Evolutionary conservation across 2,329 filamentous ascomycete genomes (phyloP).

Genomic region (Hypoxylon sp.): DNA sequence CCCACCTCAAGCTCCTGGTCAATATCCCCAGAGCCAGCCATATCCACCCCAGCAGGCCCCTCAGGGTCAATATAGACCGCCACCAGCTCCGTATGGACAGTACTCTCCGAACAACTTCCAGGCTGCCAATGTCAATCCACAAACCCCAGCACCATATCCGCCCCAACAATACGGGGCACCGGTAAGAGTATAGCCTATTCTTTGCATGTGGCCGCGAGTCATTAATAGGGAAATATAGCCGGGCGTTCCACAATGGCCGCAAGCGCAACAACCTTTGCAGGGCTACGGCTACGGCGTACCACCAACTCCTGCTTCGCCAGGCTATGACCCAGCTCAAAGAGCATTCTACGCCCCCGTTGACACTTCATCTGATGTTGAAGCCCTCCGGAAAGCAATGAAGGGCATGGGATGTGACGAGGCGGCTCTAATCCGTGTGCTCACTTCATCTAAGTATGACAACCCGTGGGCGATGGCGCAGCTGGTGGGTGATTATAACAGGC

Average conservation of each 20-base stretch:
- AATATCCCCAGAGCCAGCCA: constrained; percentile 21
- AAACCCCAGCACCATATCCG: constrained; percentile 14
- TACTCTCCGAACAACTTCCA: constrained; percentile 23
- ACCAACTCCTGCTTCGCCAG: constrained; percentile 32
- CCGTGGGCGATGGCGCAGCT: constrained; percentile 54
- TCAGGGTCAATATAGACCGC: constrained; percentile 29
- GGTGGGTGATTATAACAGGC: constrained; percentile 51
- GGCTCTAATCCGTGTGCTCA: constrained; percentile 50
- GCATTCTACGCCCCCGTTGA: constrained; percentile 46
- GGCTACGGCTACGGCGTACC: constrained; percentile 33
- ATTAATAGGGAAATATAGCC: constrained; percentile 13
- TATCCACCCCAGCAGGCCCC: constrained; percentile 26
- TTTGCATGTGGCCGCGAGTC: background rate
- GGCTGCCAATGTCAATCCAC: constrained; percentile 15
- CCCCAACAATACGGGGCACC: constrained; percentile 30
- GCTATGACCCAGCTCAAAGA: constrained; percentile 33
- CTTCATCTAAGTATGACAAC: constrained; percentile 51
- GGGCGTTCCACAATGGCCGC: constrained; percentile 21
- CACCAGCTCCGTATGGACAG: constrained; percentile 21
- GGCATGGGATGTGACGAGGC: constrained; percentile 54
- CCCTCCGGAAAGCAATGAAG: constrained; percentile 54
- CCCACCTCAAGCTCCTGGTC: constrained; percentile 16
- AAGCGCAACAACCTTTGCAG: constrained; percentile 10
- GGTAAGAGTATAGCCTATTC: constrained; percentile 9
- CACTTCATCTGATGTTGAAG: constrained; percentile 50